Percentiles rank a stretch among this genome's conserved stretches.
These are phyloP conservation scores for Neurospora sp. DNA, from an alignment of 495 filamentous ascomycete species.

Conservation along the genomic window DNA sequence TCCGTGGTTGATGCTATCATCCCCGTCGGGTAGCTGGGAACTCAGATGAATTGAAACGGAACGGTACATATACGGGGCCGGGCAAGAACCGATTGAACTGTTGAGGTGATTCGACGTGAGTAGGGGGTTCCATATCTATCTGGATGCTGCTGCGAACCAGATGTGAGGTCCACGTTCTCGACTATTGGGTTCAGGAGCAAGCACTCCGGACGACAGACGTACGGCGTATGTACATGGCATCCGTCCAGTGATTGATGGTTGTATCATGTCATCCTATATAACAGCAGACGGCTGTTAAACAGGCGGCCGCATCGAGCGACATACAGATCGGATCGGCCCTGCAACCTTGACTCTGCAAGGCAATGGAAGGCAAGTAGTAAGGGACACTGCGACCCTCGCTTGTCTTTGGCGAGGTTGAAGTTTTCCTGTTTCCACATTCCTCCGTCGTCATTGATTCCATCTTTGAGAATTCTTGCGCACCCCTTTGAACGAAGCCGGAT, in stretches of 20 bases:
- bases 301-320: not conserved
- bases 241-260: not conserved
- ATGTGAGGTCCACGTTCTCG: not conserved
- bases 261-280: not conserved
- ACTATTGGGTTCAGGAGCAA: not conserved
- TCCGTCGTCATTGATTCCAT: not conserved
- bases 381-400: not conserved
- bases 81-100: not conserved
- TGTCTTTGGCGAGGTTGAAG: not conserved
- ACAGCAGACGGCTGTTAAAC: not conserved
- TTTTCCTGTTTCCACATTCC: not conserved
- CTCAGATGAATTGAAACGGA: not conserved
- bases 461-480: not conserved
- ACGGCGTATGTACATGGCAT: not conserved
- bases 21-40: not conserved
- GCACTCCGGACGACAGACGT: not conserved
- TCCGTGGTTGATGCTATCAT: not conserved
- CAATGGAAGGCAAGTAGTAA: not conserved
- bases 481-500: not conserved
- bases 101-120: not conserved
- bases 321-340: not conserved
- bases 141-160: not conserved
- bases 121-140: not conserved
- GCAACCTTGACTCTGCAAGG: not conserved
- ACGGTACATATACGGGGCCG: not conserved